These are phyloP conservation scores for Chaetomiaceae sp. DNA, from an alignment of 2,329 filamentous ascomycete species.

Conservation along the genomic window DNA sequence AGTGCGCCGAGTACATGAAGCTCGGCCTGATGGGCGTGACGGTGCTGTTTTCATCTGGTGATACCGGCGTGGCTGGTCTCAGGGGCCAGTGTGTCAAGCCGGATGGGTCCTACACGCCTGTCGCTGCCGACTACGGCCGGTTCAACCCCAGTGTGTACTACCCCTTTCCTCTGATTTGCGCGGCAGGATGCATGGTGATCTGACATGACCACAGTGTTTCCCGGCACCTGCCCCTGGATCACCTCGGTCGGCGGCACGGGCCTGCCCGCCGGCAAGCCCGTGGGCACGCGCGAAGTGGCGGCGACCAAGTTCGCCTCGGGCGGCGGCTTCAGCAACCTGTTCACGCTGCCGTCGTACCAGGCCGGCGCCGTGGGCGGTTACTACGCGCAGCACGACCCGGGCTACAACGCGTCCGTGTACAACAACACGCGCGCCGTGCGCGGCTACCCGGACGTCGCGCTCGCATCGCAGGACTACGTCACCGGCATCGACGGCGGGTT, in stretches of 20 bases:
- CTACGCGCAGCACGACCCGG: constrained; percentile 24
- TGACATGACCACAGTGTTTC: constrained; percentile 29
- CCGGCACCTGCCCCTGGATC: constrained; percentile 30
- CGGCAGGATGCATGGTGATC: background rate
- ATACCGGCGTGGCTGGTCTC: constrained; percentile 35
- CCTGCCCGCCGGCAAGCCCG: constrained; percentile 7
- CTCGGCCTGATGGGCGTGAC: constrained; percentile 47
- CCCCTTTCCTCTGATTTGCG: constrained; percentile 30
- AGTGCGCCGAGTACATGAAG: constrained; percentile 53
- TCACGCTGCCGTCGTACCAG: constrained; percentile 39
- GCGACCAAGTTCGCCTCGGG: constrained; percentile 30
- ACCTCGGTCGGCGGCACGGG: constrained; percentile 30
- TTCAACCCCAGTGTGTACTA: constrained; percentile 25
- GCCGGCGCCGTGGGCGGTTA: constrained; percentile 34
- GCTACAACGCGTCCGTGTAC: background rate
- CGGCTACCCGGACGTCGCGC: constrained; percentile 14
- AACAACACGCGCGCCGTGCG: constrained; percentile 3
- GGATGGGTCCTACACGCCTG: constrained; percentile 4
- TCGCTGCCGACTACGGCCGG: background rate
- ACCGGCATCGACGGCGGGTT: constrained; percentile 30
- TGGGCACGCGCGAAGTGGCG: constrained; percentile 20
- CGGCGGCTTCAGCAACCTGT: constrained; percentile 43
- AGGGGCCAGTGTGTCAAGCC: constrained; percentile 4
- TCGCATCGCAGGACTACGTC: constrained; percentile 7
- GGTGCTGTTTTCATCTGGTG: constrained; percentile 46